Conservation (phyloP, 306 rosid species). For the Datisca glomerata region DNA sequence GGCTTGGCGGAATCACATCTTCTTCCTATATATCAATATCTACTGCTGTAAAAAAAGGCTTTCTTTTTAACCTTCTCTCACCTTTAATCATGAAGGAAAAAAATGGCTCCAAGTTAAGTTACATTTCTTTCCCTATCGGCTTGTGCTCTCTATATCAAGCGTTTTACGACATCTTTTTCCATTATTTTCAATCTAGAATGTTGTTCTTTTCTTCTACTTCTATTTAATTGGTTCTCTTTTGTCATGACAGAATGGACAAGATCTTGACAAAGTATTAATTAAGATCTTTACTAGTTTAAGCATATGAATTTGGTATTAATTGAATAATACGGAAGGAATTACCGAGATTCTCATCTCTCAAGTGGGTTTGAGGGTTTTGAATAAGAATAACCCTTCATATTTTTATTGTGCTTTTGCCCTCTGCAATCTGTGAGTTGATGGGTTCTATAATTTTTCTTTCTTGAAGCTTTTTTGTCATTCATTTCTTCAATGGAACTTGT, state of each 20-base stretch:
- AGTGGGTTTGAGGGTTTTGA: slow-evolving; percentile 16
- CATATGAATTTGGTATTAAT: slow-evolving; percentile 49
- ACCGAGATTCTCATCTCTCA: slow-evolving; percentile 21
- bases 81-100: too few species aligned
- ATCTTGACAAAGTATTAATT: slow-evolving; percentile 12
- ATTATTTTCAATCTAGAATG: slow-evolving; percentile 5
- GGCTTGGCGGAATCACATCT: too few species aligned
- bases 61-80: too few species aligned
- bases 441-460: slow-evolving; percentile 20
- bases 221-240: slow-evolving; percentile 18
- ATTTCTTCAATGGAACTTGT: slow-evolving; percentile 63
- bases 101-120: too few species aligned
- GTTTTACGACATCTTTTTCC: slow-evolving; percentile 19
- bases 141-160: too few species aligned
- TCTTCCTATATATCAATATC: too few species aligned
- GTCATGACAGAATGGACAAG: slow-evolving; percentile 9
- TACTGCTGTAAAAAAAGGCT: too few species aligned
- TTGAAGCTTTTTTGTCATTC: slow-evolving; percentile 28
- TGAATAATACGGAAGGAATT: slow-evolving; percentile 40
- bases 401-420: slow-evolving; percentile 8
- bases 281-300: slow-evolving; percentile 30
- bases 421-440: slow-evolving; percentile 25
- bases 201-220: slow-evolving; percentile 17
- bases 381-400: slow-evolving; percentile 20
- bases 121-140: too few species aligned